These are phyloP conservation scores for Zymoseptoria brevis DNA, from an alignment of 2,329 filamentous ascomycete genomes.

Conservation along the genomic window DNA sequence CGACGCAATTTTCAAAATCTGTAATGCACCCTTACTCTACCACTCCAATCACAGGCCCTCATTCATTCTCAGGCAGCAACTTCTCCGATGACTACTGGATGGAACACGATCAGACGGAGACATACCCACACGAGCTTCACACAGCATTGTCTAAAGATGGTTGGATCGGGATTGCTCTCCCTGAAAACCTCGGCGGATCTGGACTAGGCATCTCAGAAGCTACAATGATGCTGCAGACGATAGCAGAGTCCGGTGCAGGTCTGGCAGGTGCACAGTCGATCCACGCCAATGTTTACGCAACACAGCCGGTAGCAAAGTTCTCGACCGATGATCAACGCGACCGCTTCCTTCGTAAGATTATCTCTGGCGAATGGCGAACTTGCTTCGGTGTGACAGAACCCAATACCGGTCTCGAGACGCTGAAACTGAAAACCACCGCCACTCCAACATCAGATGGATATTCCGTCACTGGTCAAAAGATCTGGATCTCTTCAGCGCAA, in stretches of 20 bases:
- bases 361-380: slow-evolving; percentile 61
- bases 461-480: slow-evolving; percentile 68
- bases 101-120: slow-evolving; percentile 59
- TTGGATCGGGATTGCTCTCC: slow-evolving; percentile 74
- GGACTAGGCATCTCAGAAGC: slow-evolving; percentile 73
- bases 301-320: slow-evolving; percentile 66
- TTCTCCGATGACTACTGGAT: slow-evolving; percentile 74
- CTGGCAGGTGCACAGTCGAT: slow-evolving; percentile 60
- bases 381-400: slow-evolving; percentile 86
- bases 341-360: slow-evolving; percentile 60
- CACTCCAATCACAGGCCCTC: neutral
- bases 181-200: slow-evolving; percentile 64
- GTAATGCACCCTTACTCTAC: slow-evolving; percentile 24
- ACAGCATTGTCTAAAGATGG: slow-evolving; percentile 63
- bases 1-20: slow-evolving; percentile 61
- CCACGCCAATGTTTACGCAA: slow-evolving; percentile 62
- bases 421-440: slow-evolving; percentile 61
- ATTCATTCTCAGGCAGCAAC: slow-evolving; percentile 32
- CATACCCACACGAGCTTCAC: slow-evolving; percentile 69
- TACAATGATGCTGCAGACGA: slow-evolving; percentile 77
- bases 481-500: slow-evolving; percentile 82
- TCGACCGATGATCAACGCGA: slow-evolving; percentile 57
- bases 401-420: slow-evolving; percentile 69
- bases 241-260: slow-evolving; percentile 56
- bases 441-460: slow-evolving; percentile 56